phyloP scores from a whole-genome alignment of 805 yeast species.

The Saturnispora quitensis region DNA sequence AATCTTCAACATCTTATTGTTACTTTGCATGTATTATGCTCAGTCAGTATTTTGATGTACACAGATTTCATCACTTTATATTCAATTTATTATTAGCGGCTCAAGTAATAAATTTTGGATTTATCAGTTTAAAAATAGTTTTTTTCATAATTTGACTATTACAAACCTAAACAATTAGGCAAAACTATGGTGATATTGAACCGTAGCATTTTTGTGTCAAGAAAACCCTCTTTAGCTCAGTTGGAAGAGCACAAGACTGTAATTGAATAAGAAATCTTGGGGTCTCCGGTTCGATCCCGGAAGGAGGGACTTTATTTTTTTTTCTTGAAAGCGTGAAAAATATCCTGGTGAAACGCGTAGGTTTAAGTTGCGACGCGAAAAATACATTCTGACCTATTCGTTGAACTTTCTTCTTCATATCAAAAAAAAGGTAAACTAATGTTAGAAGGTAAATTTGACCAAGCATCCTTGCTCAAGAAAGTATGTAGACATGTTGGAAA shows the following conservation, averaged over 20 bases:
- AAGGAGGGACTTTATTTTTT: constrained; percentile 12
- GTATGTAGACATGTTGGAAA: constrained; percentile 23
- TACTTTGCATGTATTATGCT: no score
- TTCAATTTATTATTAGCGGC: no score
- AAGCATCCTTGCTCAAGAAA: constrained; percentile 85
- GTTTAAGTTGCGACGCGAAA: not conserved
- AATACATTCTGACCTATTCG: not conserved
- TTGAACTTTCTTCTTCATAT: not conserved
- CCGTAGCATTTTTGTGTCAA: not conserved
- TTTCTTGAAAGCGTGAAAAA: not conserved
- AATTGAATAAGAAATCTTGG: constrained; percentile 14
- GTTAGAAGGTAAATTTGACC: constrained; percentile 96
- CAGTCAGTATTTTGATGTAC: no score
- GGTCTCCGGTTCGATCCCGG: constrained; percentile 21
- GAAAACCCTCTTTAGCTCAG: constrained; percentile 18
- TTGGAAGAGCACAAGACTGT: constrained; percentile 20
- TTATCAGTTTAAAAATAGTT: no score
- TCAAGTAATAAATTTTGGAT: no score
- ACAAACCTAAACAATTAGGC: no score
- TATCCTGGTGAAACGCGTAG: not conserved
- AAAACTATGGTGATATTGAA: no score
- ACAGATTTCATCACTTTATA: no score
- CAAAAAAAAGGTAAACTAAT: constrained; percentile 31
- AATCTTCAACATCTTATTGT: no score
- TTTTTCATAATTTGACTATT: no score